Evolutionary conservation across 2,329 filamentous ascomycete genomes (phyloP).

Genomic region (Penicillium sp.): DNA sequence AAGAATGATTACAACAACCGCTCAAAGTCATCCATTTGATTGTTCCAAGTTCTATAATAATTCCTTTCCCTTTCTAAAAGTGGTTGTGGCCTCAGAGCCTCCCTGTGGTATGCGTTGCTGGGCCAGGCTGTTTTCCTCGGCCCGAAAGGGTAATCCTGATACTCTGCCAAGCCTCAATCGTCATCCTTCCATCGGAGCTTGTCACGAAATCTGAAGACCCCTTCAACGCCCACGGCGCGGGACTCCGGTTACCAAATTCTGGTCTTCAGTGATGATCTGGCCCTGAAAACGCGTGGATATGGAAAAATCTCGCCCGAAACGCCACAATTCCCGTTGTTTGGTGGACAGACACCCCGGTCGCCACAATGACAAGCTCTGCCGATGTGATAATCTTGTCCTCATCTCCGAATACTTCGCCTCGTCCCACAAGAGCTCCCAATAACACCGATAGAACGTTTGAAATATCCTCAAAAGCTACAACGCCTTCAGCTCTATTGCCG

Average conservation of each 20-base stretch:
- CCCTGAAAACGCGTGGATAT: not conserved
- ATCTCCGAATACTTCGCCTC: slow-evolving; percentile 40
- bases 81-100: not conserved
- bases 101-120: slow-evolving; percentile 35
- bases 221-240: not conserved
- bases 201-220: not conserved
- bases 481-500: slow-evolving; percentile 32
- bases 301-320: not conserved
- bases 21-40: too few relatives aligned
- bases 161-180: slow-evolving; percentile 39
- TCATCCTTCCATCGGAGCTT: slow-evolving; percentile 5
- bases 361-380: slow-evolving; percentile 41
- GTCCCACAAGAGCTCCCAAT: slow-evolving; percentile 31
- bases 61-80: not conserved
- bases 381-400: slow-evolving; percentile 47
- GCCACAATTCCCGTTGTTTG: not conserved
- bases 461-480: slow-evolving; percentile 23
- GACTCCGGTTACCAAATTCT: not conserved
- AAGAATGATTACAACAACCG: too few relatives aligned
- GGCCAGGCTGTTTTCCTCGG: slow-evolving; percentile 26
- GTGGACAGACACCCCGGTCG: slow-evolving; percentile 12
- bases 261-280: not conserved
- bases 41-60: not conserved
- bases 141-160: slow-evolving; percentile 35
- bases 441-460: slow-evolving; percentile 17